Percentiles rank a stretch among this genome's conserved stretches.
Conservation (phyloP, 163 green algal species). For the Picocystis sp. region DNA sequence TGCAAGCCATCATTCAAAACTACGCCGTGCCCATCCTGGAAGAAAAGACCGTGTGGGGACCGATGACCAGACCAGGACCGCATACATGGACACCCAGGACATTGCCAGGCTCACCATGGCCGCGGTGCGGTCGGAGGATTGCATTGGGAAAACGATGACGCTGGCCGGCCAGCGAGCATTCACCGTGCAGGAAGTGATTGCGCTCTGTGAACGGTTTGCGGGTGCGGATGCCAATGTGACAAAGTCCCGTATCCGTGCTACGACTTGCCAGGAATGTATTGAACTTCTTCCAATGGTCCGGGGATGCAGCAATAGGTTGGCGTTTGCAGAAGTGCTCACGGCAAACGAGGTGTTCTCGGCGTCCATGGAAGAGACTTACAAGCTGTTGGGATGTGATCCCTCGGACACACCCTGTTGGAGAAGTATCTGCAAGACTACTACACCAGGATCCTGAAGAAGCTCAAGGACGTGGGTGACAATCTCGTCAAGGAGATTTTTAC, state of each 20-base stretch:
- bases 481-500: constrained; percentile 87
- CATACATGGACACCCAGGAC: constrained; percentile 87
- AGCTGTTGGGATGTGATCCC: constrained; percentile 70
- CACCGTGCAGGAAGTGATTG: constrained; percentile 79
- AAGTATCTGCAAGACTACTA: constrained; percentile 90
- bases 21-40: constrained; percentile 97
- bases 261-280: constrained; percentile 48
- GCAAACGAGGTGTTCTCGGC: constrained; percentile 64
- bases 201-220: constrained; percentile 76
- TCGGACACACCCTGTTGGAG: constrained; percentile 60
- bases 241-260: constrained; percentile 68
- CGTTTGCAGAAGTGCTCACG: constrained; percentile 77
- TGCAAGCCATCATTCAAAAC: constrained; percentile 89
- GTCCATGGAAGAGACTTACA: constrained; percentile 83
- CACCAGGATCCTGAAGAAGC: constrained; percentile 82
- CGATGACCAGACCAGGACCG: constrained; percentile 70
- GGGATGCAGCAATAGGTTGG: constrained; percentile 69
- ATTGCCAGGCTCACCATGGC: constrained; percentile 75
- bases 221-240: constrained; percentile 59
- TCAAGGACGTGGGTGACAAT: constrained; percentile 86
- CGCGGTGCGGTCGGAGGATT: constrained; percentile 50
- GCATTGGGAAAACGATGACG: constrained; percentile 54
- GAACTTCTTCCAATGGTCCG: constrained; percentile 71
- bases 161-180: constrained; percentile 78
- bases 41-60: constrained; percentile 90